Evolutionary conservation across 23 red algal species (phyloP), one percentile per base, ranked within the genome.

Genomic region (Cyanidioschyzon merolae): DNA sequence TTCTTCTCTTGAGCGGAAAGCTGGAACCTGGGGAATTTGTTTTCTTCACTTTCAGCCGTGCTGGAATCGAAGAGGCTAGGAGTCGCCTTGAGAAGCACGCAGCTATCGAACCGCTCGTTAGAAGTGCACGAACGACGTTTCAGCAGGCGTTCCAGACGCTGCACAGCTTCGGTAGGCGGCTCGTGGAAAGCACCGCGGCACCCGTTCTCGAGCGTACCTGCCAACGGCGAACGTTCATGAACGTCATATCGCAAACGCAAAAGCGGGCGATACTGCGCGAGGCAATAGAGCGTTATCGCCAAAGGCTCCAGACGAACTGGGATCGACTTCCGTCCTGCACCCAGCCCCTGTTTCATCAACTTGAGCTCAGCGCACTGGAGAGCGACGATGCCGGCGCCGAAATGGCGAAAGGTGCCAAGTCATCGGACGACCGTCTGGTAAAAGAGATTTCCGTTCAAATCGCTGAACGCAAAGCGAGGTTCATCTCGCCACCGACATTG

Each of bases 51-150:
- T 71, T 71, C 29, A 71, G 63, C 32, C 63, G 63, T 27, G 32
- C 63, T 35, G 63, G n/a, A 7, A 27, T 71, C n/a, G 63, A 71
- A 27, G 63, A 71, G 63, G 63, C 63, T 35, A 71, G 30, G 30
- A 27, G 30, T 7, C 63, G 63, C 7, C 30, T 71, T 3, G n/a
- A 32, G 29, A 25, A 32, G 63, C 3, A 17, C 12, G 12, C 45
- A 54, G 45, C 12, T 15, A 7, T 54, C 21, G 45, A 54, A 15
- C 12, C 45, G 7, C 21, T 54, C 12, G 21, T 21, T 7, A 54
- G 21, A 21, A 54, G 21, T 21, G 45, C 12, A 27, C 63, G 63
- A 7, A 27, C 12, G 63, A 25, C 32, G 16, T 27, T 71, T 7
- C 16, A 32, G 63, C 3, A 35, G 12, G 2, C n/a, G 7, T 25